Base-by-base conservation (phyloP, 2,329 filamentous ascomycete species). In the Ascochyta fabae region DNA sequence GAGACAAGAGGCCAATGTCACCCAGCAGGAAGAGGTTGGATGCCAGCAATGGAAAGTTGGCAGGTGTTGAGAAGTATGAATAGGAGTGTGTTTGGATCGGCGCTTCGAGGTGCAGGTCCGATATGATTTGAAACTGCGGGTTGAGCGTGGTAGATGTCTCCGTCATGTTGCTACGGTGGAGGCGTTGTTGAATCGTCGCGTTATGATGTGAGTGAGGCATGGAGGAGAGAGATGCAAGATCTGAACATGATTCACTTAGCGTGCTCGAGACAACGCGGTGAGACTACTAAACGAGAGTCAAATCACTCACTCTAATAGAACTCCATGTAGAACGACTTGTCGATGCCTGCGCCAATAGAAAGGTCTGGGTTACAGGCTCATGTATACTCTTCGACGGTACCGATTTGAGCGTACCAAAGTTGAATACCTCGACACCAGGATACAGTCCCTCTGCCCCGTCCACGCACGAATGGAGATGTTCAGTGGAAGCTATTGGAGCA, bases 61-160 rank as follows among this genome's bases (percentile, higher is more conserved):
- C 9, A 1, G 48, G 22, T 26, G 12, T 8, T 6, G 54, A 53
- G 39, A 53, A 57, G 31, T 56, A 19, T 2, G 36, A 13, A 27
- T 58, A 58, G 13, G 48, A 40, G 4, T 45, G 44, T n/a, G 40
- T 6, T 12, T 44, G 19, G 8, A 59, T 16, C 6, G 56, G 56
- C 6, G 57, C 53, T 35, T 56, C 57, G 45, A 60, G 58, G 8
- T 57, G 58, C 16, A 60, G 46, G 27, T 60, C 58, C 15, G 46
- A 51, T 6, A 57, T 47, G 5, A 60, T 58, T 22, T 58, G 58
- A 16, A 60, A 43, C 2, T 34, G 46, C 26, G 41, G 34, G 24
- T 31, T 35, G n/a, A 26, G n/a, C 51, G 45, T 54, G n/a, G 15
- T 38, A 6, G 19, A 22, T 38, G n/a, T 29, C 9, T 29, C 12